Base-by-base conservation (phyloP, 441 rosid genomes). In the Erodium moschatum region DNA sequence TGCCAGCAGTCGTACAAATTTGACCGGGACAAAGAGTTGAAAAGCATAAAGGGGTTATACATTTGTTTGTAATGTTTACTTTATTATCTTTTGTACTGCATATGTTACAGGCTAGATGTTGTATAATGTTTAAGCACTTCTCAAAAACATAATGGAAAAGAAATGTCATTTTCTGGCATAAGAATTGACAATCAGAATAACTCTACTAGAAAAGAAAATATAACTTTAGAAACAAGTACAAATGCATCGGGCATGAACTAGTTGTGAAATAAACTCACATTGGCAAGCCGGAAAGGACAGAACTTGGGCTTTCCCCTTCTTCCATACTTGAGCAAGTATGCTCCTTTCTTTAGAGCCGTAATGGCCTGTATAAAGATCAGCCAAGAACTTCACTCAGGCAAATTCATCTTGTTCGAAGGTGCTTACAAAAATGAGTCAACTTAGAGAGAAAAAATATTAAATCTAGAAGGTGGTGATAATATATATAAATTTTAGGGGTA, bases 271-370 rank as follows among this genome's bases (percentile, higher is more conserved):
- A 68, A 69, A 72, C 97, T 86, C 81, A 94, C 98, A 83, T 89
- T 89, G 67, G 98, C 88, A 78, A 94, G 98, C 71, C 96, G 90
- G 79, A 94, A 91, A 29, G 97, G 98, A 70, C 98, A 94, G 80
- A 88, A 91, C 82, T 94, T 94, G 66, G 98, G 98, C 78, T 91
- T 94, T 67, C 98, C 98, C 69, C 98, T 87, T 80, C 98, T 84
- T 73, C 98, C 98, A 78, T 94, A 94, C 83, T 94, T 94, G 8
- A 94, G 94, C 83, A 94, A 83, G 83, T 78, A 88, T 63, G 98
- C 92, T 64, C 98, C 98, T 72, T 94, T 94, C 76, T 94, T 94
- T 69, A 94, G 78, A 70, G 97, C 96, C 70, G 94, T 91, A 74
- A 94, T 89, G 72, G 96, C 98, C 98, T 94, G 88, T 77, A n/a